Evolutionary conservation across 495 filamentous ascomycete species (phyloP), one percentile per base, ranked within the genome.

Genomic region (Hypoxylon intermedium): DNA sequence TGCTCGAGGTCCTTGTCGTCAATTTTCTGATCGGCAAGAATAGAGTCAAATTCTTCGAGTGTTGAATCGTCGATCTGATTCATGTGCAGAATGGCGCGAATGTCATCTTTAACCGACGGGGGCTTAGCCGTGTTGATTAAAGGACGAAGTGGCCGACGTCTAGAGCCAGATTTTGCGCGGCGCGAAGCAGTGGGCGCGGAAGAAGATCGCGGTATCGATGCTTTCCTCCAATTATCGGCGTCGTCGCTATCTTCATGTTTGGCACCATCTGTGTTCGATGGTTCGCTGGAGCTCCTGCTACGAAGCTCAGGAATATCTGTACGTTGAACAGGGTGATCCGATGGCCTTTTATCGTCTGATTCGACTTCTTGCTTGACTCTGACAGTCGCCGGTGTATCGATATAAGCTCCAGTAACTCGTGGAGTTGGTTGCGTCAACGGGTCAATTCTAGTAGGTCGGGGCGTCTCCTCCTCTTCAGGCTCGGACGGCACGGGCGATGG

Each of bases 21-120:
- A 36, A 69, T 53, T 12, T 70, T 59, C 6, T 68, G 68, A 41
- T 63, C 63, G 19, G 60, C 61, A 16, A 80, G 66, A 9, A 80
- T 61, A 15, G 76, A 71, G 48, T 75, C 77, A 19, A 80, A 65
- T 45, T 82, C 77, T 20, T 83, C 81, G 9, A 83, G 67, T 0
- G 80, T 84, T 1, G 82, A 82, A 47, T 84, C 81, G 28, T 83
- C 82, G 37, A 81, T 74, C 15, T 80, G 67, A 50, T 77, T 76
- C 55, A 70, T 70, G 15, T 70, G 72, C 45, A 79, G 58, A 43
- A 84, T 79, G 38, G 77, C 75, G 33, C 77, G 67, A 21, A 83
- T 67, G 48, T 83, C 81, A 34, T 83, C 80, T 11, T 68, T 74
- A 23, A 80, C 81, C 1, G 74, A 79, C 15, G 76, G 74, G 5